Base-by-base conservation (phyloP, 345 rosid genomes). In the Clausena lansium region DNA sequence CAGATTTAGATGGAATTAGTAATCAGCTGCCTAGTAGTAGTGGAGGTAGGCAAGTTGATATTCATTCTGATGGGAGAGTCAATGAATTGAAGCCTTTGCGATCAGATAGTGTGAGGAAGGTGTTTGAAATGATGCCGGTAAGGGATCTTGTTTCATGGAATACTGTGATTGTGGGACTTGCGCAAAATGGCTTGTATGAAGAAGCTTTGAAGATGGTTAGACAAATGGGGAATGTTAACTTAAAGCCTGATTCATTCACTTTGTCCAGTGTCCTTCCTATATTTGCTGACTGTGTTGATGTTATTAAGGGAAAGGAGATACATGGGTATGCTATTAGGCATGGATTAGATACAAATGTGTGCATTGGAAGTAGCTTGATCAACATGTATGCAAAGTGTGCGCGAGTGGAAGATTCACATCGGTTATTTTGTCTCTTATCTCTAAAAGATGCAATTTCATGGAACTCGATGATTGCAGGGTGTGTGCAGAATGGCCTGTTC, bases 71-170 rank as follows among this genome's bases (percentile, higher is more conserved):
- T 27, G 47, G 64, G 14, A 32, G 45, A 36, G 58, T 11, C 32
- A 57, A 22, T 75, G 17, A 45, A 58, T 47, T 39, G 62, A 71
- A 10, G 64, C 77, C 65, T 69, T 50, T 70, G 19, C 27, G 27
- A 70, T 83, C 79, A 73, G 86, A 89, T 41, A 69, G 83, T 75
- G 89, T 91, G 64, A 80, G 75, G 60, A 91, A 86, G 81, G 88
- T 94, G 62, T 93, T 94, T 62, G 90, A 93, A 73, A 50, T 55
- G 83, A 91, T 94, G 97, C 95, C 95, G 4, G 60, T 60, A n/a
- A 88, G 88, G 77, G 98, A 91, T 80, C 74, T 89, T 60, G 95
- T 94, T 73, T 94, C 98, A 0, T 94, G 93, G 94, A 94, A 94
- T 76, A 94, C 98, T 1, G 83, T 93, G 67, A 87, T 93, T 78